phyloP scores from a whole-genome alignment of 2,329 filamentous ascomycete species.

The Hansfordia pulvinata region DNA sequence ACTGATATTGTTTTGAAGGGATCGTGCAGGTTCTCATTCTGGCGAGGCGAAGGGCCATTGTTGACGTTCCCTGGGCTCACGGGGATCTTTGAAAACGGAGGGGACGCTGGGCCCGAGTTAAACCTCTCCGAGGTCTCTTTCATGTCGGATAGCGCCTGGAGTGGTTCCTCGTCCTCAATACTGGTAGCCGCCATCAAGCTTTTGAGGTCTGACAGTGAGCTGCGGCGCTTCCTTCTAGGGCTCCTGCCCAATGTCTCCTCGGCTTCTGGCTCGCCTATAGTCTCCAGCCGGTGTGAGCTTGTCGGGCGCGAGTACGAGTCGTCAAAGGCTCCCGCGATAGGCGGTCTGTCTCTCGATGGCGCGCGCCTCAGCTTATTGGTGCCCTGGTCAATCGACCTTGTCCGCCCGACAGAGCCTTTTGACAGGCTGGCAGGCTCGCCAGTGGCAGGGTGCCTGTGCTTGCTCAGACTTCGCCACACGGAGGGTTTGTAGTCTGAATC shows the following conservation, averaged over 20 bases:
- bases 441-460: constrained; percentile 50
- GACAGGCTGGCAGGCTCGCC: constrained; percentile 52
- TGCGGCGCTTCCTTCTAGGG: constrained; percentile 71
- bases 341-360: constrained; percentile 44
- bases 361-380: constrained; percentile 35
- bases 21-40: constrained; percentile 31
- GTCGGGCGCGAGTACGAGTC: constrained; percentile 35
- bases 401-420: constrained; percentile 52
- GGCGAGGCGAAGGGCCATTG: constrained; percentile 25
- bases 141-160: constrained; percentile 36
- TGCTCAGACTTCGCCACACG: constrained; percentile 80
- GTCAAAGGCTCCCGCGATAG: constrained; percentile 49
- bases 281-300: constrained; percentile 45
- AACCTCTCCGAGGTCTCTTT: constrained; percentile 41
- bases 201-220: constrained; percentile 79
- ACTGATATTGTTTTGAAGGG: constrained; percentile 8
- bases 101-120: constrained; percentile 35
- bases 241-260: constrained; percentile 24
- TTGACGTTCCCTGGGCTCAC: constrained; percentile 22
- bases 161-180: constrained; percentile 26
- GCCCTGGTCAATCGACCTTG: constrained; percentile 66
- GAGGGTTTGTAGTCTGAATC: constrained; percentile 58
- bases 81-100: constrained; percentile 36
- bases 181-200: constrained; percentile 49
- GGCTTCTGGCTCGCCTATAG: constrained; percentile 42